These are phyloP conservation scores for Alternaria triticina DNA, from an alignment of 2,329 filamentous ascomycete species.

Conservation along the genomic window DNA sequence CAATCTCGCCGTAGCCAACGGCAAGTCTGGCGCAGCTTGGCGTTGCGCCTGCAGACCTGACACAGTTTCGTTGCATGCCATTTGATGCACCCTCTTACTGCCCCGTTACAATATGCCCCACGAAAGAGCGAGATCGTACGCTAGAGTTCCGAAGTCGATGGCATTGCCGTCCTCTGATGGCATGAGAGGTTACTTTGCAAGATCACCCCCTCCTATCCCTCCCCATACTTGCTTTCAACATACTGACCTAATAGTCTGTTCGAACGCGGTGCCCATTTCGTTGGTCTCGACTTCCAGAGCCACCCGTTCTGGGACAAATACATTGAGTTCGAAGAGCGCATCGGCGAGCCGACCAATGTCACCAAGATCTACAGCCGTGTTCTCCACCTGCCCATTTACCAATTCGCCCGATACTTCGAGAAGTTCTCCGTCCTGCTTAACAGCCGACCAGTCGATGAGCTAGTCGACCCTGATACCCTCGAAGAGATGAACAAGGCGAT, in stretches of 20 bases:
- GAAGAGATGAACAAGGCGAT: conserved; percentile 74
- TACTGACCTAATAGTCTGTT: conserved; percentile 71
- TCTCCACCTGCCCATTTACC: conserved; percentile 90
- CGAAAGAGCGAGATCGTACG: conserved; percentile 14
- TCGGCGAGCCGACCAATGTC: conserved; percentile 65
- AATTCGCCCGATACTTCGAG: conserved; percentile 94
- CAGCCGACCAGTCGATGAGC: conserved; percentile 74
- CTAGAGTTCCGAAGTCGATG: conserved; percentile 19
- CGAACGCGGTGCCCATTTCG: conserved; percentile 82
- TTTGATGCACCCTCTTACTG: conserved; percentile 52
- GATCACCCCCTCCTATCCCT: conserved; percentile 7
- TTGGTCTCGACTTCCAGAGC: conserved; percentile 90
- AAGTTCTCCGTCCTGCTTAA: conserved; percentile 77
- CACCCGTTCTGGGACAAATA: conserved; percentile 99
- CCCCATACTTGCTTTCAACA: not conserved
- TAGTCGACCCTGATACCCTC: conserved; percentile 73
- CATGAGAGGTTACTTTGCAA: conserved; percentile 26
- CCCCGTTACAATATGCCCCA: conserved; percentile 22
- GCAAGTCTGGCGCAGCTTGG: conserved; percentile 15
- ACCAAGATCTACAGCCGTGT: conserved; percentile 83
- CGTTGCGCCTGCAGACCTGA: conserved; percentile 26
- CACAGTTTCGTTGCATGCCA: conserved; percentile 26
- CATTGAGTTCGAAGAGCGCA: conserved; percentile 91
- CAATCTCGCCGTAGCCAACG: conserved; percentile 37
- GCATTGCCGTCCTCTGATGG: conserved; percentile 12